Evolutionary conservation across 1,139 yeast genomes (phyloP), one percentile per base, ranked within the genome.

Genomic region (Diutina mesorugosa): DNA sequence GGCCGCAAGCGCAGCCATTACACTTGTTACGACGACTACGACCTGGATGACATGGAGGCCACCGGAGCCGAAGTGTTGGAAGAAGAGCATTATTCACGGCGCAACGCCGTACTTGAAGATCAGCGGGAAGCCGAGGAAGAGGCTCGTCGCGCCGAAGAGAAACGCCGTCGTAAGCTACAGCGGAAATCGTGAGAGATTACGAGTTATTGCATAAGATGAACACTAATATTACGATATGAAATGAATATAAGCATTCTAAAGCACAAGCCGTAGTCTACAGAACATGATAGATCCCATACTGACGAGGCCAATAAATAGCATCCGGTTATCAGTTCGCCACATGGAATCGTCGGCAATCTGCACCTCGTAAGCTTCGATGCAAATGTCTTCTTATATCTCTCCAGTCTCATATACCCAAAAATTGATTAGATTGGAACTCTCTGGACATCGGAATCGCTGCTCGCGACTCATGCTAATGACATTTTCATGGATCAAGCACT

Each of bases 41-140:
- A 78, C 45, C 61, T 65, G 7, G 89, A 85, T 59, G 95, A 88
- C 65, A 91, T 91, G 97, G 97, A 91, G 66, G 97, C 97, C 7
- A 86, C 95, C 0, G 97, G 97, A 26, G 84, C 84, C 35, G 97
- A 91, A 62, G 82, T 91, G 48, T 72, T 90, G 51, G 88, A 81
- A 57, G 98, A 91, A 65, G 98, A 91, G 68, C 78, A 72, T 61
- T 68, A 80, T 51, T 85, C 96, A 5, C 75, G 83, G 55, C 73
- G 71, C 14, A 67, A 64, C 32, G 96, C 90, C 0, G 77, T 78
- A 62, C 61, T 74, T 53, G 96, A 88, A 65, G 96, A 88, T 63
- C 73, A 74, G 57, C 70, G 73, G 56, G 95, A 87, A 65, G 77
- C 78, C 63, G 79, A 72, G 58, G 80, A 80, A 66, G 83, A 87